Conservation (phyloP, 805 yeast genomes). For the Saccharomycopsis guyanensis region DNA sequence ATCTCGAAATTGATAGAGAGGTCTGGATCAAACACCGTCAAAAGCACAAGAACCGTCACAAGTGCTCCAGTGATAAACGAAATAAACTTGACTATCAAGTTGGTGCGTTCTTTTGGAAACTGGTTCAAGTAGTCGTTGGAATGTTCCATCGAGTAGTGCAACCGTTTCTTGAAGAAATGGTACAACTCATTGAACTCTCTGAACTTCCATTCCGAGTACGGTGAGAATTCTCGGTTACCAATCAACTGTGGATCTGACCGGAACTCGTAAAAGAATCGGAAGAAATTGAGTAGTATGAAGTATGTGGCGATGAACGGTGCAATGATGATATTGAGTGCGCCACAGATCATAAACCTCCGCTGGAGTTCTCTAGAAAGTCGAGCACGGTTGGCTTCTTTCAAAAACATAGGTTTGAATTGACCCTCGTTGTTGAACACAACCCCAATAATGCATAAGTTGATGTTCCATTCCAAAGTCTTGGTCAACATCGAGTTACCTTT, state of each 20-base stretch:
- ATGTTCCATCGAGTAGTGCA: constrained; percentile 68
- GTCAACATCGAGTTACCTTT: constrained; percentile 47
- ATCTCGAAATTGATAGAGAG: constrained; percentile 84
- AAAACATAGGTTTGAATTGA: constrained; percentile 61
- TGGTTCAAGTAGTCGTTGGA: constrained; percentile 83
- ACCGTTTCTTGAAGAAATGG: constrained; percentile 75
- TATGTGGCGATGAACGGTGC: constrained; percentile 85
- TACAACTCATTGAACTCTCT: constrained; percentile 91
- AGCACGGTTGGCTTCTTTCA: constrained; percentile 64
- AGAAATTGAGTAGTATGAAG: constrained; percentile 74
- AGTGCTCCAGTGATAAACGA: constrained; percentile 82
- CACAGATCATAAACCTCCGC: constrained; percentile 81
- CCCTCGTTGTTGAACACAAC: constrained; percentile 80
- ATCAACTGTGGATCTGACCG: constrained; percentile 80
- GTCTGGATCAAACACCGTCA: constrained; percentile 81
- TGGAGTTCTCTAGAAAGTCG: constrained; percentile 60
- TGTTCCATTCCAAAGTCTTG: constrained; percentile 89
- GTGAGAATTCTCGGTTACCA: constrained; percentile 83
- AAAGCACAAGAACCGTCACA: constrained; percentile 75
- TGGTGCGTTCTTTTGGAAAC: constrained; percentile 75
- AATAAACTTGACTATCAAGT: constrained; percentile 47
- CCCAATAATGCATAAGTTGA: constrained; percentile 80
- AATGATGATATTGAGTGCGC: constrained; percentile 68
- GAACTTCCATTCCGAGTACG: constrained; percentile 90
- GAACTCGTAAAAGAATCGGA: constrained; percentile 88